phyloP scores from a whole-genome alignment of 495 filamentous ascomycete species.

The Cairneyella variabilis region DNA sequence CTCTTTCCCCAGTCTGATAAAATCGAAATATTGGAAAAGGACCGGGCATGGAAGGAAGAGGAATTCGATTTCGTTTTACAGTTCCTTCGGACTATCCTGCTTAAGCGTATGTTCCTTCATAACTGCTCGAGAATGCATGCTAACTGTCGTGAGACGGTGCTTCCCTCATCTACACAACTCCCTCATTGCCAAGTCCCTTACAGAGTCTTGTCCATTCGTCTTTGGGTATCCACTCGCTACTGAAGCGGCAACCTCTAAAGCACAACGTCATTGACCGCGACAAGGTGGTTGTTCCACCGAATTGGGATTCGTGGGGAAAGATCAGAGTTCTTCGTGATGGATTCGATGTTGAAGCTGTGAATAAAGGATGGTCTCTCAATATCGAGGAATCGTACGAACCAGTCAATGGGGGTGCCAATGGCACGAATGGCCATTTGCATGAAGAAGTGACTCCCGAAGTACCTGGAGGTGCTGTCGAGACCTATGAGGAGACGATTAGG shows the following conservation, averaged over 20 bases:
- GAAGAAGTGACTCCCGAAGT: slow-evolving; percentile 16
- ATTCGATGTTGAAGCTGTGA: slow-evolving; percentile 86
- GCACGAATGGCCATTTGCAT: not conserved
- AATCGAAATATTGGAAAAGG: slow-evolving; percentile 82
- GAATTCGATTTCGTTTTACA: slow-evolving; percentile 91
- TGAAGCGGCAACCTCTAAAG: slow-evolving; percentile 79
- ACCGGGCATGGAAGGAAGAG: slow-evolving; percentile 87
- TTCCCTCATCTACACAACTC: slow-evolving; percentile 86
- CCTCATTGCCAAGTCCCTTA: slow-evolving; percentile 72
- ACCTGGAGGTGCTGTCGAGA: slow-evolving; percentile 55
- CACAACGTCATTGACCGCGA: slow-evolving; percentile 96
- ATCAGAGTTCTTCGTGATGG: slow-evolving; percentile 91
- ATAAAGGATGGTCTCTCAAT: slow-evolving; percentile 79
- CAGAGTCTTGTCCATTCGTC: slow-evolving; percentile 82
- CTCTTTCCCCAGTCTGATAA: slow-evolving; percentile 64
- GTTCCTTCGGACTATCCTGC: slow-evolving; percentile 76
- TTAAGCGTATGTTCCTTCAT: slow-evolving; percentile 64
- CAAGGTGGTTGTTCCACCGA: slow-evolving; percentile 87
- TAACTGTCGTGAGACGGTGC: slow-evolving; percentile 65
- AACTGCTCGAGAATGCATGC: not conserved
- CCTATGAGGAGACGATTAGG: slow-evolving; percentile 77
- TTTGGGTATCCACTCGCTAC: slow-evolving; percentile 82
- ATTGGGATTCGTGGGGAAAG: slow-evolving; percentile 99
- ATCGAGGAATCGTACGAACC: slow-evolving; percentile 48
- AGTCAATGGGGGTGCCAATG: slow-evolving; percentile 25